Base-by-base conservation (phyloP, 257 asterid genomes). In the Salvia miltiorrhiza region DNA sequence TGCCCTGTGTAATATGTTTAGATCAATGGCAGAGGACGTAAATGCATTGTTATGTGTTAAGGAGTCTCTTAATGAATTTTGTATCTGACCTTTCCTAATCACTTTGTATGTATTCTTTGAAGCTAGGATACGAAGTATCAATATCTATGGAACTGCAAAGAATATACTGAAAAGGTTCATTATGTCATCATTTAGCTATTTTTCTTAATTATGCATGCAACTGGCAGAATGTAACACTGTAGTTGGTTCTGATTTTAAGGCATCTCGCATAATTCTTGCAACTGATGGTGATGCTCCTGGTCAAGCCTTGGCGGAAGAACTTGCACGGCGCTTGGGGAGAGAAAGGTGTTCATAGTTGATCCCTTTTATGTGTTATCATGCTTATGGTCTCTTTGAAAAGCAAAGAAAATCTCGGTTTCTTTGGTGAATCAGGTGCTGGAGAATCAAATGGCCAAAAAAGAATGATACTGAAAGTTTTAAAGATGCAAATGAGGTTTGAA, bases 251-350 rank as follows among this genome's bases (percentile, higher is more conserved):
- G 17, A 21, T 75, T 19, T 63, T 37, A 73, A 89, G 99, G 95
- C 97, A 56, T 91, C 99, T 62, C 97, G 99, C 37, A 93, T 93
- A 67, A 93, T 93, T 70, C 90, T 93, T 77, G 99, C 99, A 45
- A 93, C 96, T 68, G 97, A 93, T 86, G 96, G 80, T 58, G 99
- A 93, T 79, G 72, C 82, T 73, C 97, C 97, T 52, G 96, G 99
- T 56, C 97, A 86, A 80, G 97, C 99, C 73, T 82, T 93, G 72
- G 96, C 99, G 3, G 99, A 93, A 86, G 97, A 90, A 84, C 96
- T 90, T 79, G 96, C 97, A n/a, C 81, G 97, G 37, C 95, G 97
- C 78, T 76, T 93, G 76, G 99, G 99, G 77, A 91, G 95, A 85
- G 99, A 93, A 78, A 82, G 96, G 97, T 90, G 54, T 1, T 65